Evolutionary conservation across 495 filamentous ascomycete genomes (phyloP), one percentile per base, ranked within the genome.

Genomic region (Diplogelasinospora grovesii): DNA sequence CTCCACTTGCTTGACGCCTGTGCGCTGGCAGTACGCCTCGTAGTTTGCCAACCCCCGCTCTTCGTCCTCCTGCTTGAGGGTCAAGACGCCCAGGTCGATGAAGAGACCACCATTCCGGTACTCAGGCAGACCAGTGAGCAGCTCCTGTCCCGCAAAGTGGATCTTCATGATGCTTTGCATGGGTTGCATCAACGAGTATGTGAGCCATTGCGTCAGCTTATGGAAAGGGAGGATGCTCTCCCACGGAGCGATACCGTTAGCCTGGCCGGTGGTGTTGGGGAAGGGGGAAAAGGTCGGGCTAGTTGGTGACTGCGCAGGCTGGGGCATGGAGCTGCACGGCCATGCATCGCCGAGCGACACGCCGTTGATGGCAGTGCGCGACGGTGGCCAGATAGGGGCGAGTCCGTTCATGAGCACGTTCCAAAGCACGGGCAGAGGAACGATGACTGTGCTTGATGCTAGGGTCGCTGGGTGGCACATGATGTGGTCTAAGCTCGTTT

Each of bases 161-260:
- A 88, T 79, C 31, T 78, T 71, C 38, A 92, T 72, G 3, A 95
- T 61, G 46, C 77, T 85, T 18, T 78, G 73, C 77, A 95, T 92
- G 0, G 88, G 88, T 11, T 87, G 84, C 76, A 89, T 87, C 20
- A 95, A 66, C 14, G 87, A 93, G 62, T 93, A 95, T 5, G 82
- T 79, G 38, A 90, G 79, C 86, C 86, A 93, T 50, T 93, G 86
- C 0, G 86, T 89, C 20, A 90, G 76, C 53, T 93, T 93, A 66
- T 93, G 86, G 74, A 95, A 93, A 1, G 93, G 90, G 5, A 95
- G 81, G 48, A 98, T 95, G 51, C 75, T 83, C 56, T 98, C 90
- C 93, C 92, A 97, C 0, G 81, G 73, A 22, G 81, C 74, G 8
- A 81, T 75, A 14, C 61, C 60, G 42, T 50, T 46, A 26, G 54